Percentiles rank a stretch among this genome's conserved stretches.
Evolutionary conservation across 352 stramenopile genomes (phyloP).

Genomic region (Phytophthora fragariae): DNA sequence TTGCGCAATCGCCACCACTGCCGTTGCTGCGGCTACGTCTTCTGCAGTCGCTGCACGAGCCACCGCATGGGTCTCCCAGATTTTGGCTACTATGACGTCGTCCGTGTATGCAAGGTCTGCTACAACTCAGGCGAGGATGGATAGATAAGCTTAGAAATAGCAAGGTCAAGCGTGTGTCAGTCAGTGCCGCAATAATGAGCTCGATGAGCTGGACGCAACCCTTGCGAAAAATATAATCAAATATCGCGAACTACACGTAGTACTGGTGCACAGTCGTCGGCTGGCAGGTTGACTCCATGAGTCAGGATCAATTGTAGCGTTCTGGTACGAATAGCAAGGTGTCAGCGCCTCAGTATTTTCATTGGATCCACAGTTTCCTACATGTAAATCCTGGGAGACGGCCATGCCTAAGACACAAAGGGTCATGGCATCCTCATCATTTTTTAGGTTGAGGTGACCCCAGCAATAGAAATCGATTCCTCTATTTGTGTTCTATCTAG

Average conservation of each 20-base stretch:
- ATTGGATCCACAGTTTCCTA: no score
- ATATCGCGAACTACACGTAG: constrained; percentile 1
- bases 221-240: constrained; percentile 26
- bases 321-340: no score
- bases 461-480: no score
- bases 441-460: no score
- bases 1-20: constrained; percentile 86
- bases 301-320: no score
- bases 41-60: constrained; percentile 80
- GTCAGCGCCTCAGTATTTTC: no score
- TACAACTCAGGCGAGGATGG: constrained; percentile 83
- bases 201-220: neutral
- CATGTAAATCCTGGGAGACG: no score
- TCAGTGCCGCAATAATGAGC: neutral
- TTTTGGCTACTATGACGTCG: constrained; percentile 89
- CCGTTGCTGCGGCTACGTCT: constrained; percentile 87
- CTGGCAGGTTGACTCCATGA: no score
- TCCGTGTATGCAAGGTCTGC: constrained; percentile 82
- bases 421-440: no score
- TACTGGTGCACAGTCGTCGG: no score
- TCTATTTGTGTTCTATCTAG: no score
- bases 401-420: no score
- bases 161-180: neutral
- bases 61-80: constrained; percentile 89
- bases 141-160: constrained; percentile 35